Evolutionary conservation across 441 rosid genomes (phyloP), one percentile per base, ranked within the genome.

Genomic region (Hura crepitans): DNA sequence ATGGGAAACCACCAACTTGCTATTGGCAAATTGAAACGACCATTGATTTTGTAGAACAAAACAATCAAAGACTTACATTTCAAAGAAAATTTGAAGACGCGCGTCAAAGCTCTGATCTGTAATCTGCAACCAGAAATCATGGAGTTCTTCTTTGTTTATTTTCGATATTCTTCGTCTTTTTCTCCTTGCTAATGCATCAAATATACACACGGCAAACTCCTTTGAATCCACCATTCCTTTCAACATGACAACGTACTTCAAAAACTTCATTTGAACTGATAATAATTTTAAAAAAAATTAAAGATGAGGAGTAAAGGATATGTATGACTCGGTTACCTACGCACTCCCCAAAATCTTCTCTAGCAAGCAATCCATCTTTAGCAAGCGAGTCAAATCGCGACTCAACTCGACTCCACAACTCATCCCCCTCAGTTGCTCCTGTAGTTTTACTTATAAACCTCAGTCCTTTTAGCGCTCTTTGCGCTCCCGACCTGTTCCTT

Each of bases 31-130:
- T 33, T 1, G 22, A 46, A 54, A 18, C 37, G 3, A 23, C 54
- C 45, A 43, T 64, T 33, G 63, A 43, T 22, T 7, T 4, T 51
- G 27, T 43, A 30, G 65, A 28, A 69, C 9, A 47, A 2, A 17
- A 1, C 27, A 28, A 20, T 33, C n/a, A 43, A 31, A 35, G 10
- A 82, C 85, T 17, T 61, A 92, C 97, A 95, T 90, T 66, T 95
- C 99, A 50, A 95, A 95, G 88, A 95, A 92, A 74, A 95, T 89
- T 69, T 95, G 99, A 62, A 95, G 97, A 62, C 95, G 93, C 13
- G 97, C 98, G 80, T 92, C 99, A 65, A 95, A 95, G 78, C 98
- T 92, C 68, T 92, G 90, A 71, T 95, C 95, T 7, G 96, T 83
- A 66, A 95, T 89, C 71, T 87, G 96, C 72, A 81, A 76, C 98